Percentiles rank a stretch among this genome's conserved stretches.
phyloP scores from a whole-genome alignment of 108 stramenopile species.

The Pelagomonas calceolata region DNA sequence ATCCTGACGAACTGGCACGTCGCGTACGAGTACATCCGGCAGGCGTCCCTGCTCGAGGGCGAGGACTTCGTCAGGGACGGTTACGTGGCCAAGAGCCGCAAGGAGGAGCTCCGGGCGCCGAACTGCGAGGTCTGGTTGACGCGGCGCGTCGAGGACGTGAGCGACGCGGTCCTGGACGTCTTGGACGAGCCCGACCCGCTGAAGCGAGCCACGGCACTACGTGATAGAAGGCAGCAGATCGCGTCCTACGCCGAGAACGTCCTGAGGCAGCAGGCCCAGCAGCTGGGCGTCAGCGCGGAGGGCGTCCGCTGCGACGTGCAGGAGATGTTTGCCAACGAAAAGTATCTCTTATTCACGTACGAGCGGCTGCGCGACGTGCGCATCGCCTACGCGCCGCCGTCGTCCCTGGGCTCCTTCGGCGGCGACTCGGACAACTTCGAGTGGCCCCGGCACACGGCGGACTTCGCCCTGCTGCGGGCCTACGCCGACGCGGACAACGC shows the following conservation, averaged over 20 bases:
- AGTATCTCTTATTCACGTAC: slow-evolving; percentile 8
- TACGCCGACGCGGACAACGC: slow-evolving; percentile 4
- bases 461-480: slow-evolving; percentile 12
- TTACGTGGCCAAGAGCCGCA: neutral
- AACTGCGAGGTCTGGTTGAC: slow-evolving; percentile 11
- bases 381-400: slow-evolving; percentile 11
- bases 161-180: slow-evolving; percentile 4
- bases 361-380: slow-evolving; percentile 9
- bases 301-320: slow-evolving; percentile 13
- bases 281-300: neutral
- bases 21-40: slow-evolving; percentile 9
- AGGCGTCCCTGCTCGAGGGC: slow-evolving; percentile 2
- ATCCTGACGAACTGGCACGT: slow-evolving; percentile 18
- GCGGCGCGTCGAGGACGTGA: slow-evolving; percentile 4
- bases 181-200: slow-evolving; percentile 6
- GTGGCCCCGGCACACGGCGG: slow-evolving; percentile 14
- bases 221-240: slow-evolving; percentile 5
- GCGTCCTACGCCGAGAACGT: slow-evolving; percentile 3
- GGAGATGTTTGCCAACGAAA: slow-evolving; percentile 10
- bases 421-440: slow-evolving; percentile 13
- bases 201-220: slow-evolving; percentile 4
- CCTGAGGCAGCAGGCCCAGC: neutral
- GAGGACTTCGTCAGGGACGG: slow-evolving; percentile 4
- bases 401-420: slow-evolving; percentile 16
- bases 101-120: slow-evolving; percentile 1